phyloP scores from a whole-genome alignment of 208 protist genomes.

The Leishmania arabica region DNA sequence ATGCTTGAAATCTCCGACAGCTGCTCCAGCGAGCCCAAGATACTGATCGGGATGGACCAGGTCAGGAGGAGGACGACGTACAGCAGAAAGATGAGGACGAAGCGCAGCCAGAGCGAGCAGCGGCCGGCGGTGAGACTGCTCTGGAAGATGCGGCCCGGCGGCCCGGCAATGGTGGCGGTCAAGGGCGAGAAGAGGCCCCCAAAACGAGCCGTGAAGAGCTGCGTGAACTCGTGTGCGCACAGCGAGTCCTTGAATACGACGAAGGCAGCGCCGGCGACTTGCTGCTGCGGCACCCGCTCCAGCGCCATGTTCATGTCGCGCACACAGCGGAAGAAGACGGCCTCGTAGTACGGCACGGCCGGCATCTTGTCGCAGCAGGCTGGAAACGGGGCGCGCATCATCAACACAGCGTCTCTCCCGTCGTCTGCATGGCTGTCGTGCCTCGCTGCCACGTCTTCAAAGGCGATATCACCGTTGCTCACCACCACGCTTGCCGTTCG shows the following conservation, averaged over 20 bases:
- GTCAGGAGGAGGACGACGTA: slow-evolving; percentile 69
- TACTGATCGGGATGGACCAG: slow-evolving; percentile 76
- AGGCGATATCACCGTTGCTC: neutral
- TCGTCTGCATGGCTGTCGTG: neutral
- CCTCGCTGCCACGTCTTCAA: neutral
- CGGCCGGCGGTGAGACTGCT: slow-evolving; percentile 54
- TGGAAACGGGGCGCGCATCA: slow-evolving; percentile 33
- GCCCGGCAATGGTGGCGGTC: slow-evolving; percentile 68
- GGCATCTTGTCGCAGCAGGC: slow-evolving; percentile 51
- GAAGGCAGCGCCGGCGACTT: slow-evolving; percentile 50
- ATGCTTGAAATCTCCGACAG: slow-evolving; percentile 51
- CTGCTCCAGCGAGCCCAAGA: slow-evolving; percentile 78
- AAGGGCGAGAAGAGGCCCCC: slow-evolving; percentile 39
- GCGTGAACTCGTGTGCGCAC: slow-evolving; percentile 73
- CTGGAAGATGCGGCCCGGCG: slow-evolving; percentile 66
- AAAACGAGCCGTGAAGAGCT: slow-evolving; percentile 61
- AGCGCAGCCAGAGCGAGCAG: slow-evolving; percentile 47
- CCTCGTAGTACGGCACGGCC: slow-evolving; percentile 56
- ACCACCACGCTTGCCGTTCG: slow-evolving; percentile 2
- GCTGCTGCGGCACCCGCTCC: slow-evolving; percentile 39
- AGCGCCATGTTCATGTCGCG: slow-evolving; percentile 53
- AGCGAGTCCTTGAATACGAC: slow-evolving; percentile 72
- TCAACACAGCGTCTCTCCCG: slow-evolving; percentile 21
- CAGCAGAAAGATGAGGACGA: slow-evolving; percentile 40
- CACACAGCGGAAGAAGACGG: slow-evolving; percentile 37